Base-by-base conservation (phyloP, 2,329 filamentous ascomycete genomes). In the Drechslera avenae region DNA sequence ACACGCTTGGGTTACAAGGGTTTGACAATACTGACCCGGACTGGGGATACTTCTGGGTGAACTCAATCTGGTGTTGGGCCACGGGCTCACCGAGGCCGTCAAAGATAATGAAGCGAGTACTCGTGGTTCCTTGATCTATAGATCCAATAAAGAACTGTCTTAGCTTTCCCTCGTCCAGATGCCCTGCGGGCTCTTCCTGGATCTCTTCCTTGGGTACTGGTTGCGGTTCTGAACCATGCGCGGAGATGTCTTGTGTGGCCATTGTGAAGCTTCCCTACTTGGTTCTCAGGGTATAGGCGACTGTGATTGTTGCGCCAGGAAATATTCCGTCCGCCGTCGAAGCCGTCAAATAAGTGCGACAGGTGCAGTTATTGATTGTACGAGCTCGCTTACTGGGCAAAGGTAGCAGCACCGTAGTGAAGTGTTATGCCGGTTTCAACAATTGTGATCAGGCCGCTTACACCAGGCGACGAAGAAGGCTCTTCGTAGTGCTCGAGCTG, bases 51-150 rank as follows among this genome's bases (percentile, higher is more conserved):
- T 88, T 83, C 71, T 96, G 92, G 59, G 85, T 84, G 68, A 96
- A 92, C 72, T 95, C 90, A 59, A 92, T 86, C 75, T 96, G 91
- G 71, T 96, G 90, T 62, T 86, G 87, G 31, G 89, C 90, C 36
- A 94, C 83, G 3, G 89, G 89, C 52, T 88, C 85, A 47, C 91
- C 91, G 34, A 83, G 77, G 58, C 85, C 85, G 74, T 96, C 86
- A 77, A 96, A 96, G 69, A 97, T 92, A 63, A 96, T 83, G 75
- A 96, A 96, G 31, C 91, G 84, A 28, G 91, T 90, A 52, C 89
- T 93, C 26, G 91, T 96, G 10, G 91, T 96, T 51, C 91, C 91
- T 68, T 95, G 90, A 70, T 96, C 91, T 70, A 96, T 92, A 62
- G 89, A 90, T 53, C 91, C 91, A 54, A 96, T 87, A 67, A 90